phyloP scores from a whole-genome alignment of 1,139 yeast genomes.

The Blastobotrys illinoisensis region DNA sequence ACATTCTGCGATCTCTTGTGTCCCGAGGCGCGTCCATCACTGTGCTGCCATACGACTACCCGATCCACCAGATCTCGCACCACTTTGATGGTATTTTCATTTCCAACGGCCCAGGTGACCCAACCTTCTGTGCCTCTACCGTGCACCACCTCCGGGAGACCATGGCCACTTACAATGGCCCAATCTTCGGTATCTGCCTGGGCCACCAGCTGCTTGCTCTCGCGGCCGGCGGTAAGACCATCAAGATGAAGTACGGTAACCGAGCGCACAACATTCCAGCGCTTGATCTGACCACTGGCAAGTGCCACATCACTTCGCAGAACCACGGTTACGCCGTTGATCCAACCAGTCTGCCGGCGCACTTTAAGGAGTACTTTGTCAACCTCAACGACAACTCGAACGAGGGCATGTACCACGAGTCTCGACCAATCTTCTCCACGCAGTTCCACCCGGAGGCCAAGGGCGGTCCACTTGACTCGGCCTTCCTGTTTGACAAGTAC shows the following conservation, averaged over 20 bases:
- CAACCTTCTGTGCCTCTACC: slow-evolving; percentile 84
- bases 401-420: slow-evolving; percentile 90
- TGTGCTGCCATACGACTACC: slow-evolving; percentile 93
- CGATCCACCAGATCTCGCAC: slow-evolving; percentile 83
- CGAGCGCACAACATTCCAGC: slow-evolving; percentile 99
- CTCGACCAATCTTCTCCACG: slow-evolving; percentile 86
- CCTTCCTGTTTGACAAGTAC: slow-evolving; percentile 85
- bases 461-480: slow-evolving; percentile 95
- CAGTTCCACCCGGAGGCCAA: slow-evolving; percentile 99
- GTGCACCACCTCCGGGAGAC: slow-evolving; percentile 68
- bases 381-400: slow-evolving; percentile 92
- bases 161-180: slow-evolving; percentile 66
- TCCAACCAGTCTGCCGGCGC: slow-evolving; percentile 62
- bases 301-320: slow-evolving; percentile 95
- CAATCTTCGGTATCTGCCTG: slow-evolving; percentile 93
- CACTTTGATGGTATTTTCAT: slow-evolving; percentile 92
- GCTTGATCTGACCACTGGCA: slow-evolving; percentile 79
- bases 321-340: slow-evolving; percentile 98
- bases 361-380: slow-evolving; percentile 81
- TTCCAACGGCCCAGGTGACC: slow-evolving; percentile 98
- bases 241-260: slow-evolving; percentile 93
- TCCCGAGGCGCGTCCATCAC: slow-evolving; percentile 94
- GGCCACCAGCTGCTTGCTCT: slow-evolving; percentile 95
- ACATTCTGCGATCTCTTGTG: slow-evolving; percentile 86
- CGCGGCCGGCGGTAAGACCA: slow-evolving; percentile 89